These are phyloP conservation scores for Elongisporangium senticosum DNA, from an alignment of 352 stramenopile genomes.

Conservation along the genomic window DNA sequence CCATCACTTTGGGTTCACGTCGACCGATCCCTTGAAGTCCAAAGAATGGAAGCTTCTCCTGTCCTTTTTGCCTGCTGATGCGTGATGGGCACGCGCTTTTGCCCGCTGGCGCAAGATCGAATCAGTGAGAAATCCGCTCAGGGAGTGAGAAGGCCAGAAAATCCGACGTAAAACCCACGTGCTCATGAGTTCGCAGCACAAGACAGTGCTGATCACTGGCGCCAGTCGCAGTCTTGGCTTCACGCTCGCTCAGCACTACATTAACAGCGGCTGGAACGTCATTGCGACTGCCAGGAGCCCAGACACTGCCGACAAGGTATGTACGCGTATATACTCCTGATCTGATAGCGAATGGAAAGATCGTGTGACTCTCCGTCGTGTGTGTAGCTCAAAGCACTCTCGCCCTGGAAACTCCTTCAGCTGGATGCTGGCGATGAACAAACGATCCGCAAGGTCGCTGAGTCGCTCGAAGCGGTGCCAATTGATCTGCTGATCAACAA, in stretches of 20 bases:
- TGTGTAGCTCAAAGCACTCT: conserved; percentile 22
- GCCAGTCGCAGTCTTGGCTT: conserved; percentile 36
- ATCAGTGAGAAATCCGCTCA: too few relatives aligned
- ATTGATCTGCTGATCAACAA: conserved; percentile 82
- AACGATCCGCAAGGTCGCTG: conserved; percentile 38
- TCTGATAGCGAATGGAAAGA: background rate
- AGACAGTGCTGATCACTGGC: conserved; percentile 45
- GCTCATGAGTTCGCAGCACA: conserved; percentile 5
- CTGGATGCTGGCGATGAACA: conserved; percentile 49
- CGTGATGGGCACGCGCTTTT: too few relatives aligned
- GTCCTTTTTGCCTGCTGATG: too few relatives aligned
- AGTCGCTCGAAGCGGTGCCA: conserved; percentile 26
- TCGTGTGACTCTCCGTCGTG: background rate
- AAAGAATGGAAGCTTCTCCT: too few relatives aligned
- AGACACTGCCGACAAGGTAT: conserved; percentile 15
- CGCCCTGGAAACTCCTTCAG: conserved; percentile 39
- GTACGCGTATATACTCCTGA: background rate
- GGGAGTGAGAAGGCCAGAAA: too few relatives aligned
- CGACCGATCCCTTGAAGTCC: too few relatives aligned
- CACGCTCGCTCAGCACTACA: conserved; percentile 35
- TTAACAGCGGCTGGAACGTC: conserved; percentile 40
- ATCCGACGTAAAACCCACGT: too few relatives aligned
- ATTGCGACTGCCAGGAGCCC: conserved; percentile 29
- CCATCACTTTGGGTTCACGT: too few relatives aligned
- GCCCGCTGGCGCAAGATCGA: too few relatives aligned